Conservation (phyloP, 208 protist species). For the Acanthamoeba royreba region DNA sequence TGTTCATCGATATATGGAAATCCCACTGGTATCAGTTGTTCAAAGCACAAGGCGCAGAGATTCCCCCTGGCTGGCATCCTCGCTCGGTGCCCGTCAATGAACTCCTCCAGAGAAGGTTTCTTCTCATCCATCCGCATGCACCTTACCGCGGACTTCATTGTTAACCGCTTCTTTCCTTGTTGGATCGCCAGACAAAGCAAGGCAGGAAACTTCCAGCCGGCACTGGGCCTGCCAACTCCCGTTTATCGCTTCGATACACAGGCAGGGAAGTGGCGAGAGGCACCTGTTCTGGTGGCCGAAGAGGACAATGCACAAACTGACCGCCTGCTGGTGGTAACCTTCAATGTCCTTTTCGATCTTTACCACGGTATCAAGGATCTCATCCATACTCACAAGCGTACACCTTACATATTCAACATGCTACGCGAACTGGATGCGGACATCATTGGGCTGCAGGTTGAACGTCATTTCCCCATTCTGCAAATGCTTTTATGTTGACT, state of each 20-base stretch:
- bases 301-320: not conserved
- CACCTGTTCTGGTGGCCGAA: not conserved
- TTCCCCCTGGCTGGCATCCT: not conserved
- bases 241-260: not conserved
- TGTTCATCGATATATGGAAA: not conserved
- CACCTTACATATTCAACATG: not conserved
- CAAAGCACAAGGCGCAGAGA: not conserved
- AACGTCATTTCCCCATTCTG: not conserved
- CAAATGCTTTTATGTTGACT: not conserved
- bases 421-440: not conserved
- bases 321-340: not conserved
- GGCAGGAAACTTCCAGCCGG: not conserved
- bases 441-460: not conserved
- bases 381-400: not conserved
- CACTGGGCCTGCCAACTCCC: not conserved
- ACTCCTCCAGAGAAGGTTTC: not conserved
- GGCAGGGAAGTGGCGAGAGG: not conserved
- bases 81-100: not conserved
- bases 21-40: not conserved
- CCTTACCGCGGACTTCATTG: not conserved
- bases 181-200: not conserved
- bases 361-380: not conserved
- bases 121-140: not conserved
- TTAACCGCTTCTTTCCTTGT: too few species aligned
- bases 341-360: conserved; percentile 15